Evolutionary conservation across 164 flowering plant species (phyloP).

Genomic region (Berberis vulgaris): DNA sequence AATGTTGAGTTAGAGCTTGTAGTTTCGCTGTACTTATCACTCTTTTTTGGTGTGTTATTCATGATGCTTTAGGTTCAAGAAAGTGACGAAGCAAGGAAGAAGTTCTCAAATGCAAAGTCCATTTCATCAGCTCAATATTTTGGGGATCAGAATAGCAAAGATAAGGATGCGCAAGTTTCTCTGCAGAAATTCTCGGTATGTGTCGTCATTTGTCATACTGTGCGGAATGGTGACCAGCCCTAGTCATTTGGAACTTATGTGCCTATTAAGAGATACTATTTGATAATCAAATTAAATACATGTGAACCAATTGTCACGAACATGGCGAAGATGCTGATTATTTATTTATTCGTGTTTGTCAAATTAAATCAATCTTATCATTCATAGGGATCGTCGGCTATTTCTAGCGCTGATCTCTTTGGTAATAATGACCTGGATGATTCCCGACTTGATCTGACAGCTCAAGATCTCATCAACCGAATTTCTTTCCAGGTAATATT

Average conservation of each 20-base stretch:
- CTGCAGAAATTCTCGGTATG: conserved; percentile 87
- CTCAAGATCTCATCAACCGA: conserved; percentile 38
- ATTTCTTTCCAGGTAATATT: conserved; percentile 45
- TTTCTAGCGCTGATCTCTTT: conserved; percentile 95
- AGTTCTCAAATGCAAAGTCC: conserved; percentile 95
- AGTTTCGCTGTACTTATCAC: neutral
- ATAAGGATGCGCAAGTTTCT: conserved; percentile 50
- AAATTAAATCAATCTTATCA: neutral
- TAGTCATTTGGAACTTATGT: neutral
- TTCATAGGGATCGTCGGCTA: conserved; percentile 66
- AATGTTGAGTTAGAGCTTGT: neutral
- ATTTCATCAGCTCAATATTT: conserved; percentile 92
- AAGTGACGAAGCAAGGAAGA: conserved; percentile 93
- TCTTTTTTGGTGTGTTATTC: neutral
- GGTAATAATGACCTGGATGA: conserved; percentile 33
- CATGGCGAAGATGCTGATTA: neutral
- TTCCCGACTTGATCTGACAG: conserved; percentile 47
- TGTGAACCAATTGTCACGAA: too few relatives aligned
- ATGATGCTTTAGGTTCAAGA: conserved; percentile 55
- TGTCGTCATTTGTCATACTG: neutral
- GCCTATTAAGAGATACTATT: too few relatives aligned
- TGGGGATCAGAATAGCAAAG: conserved; percentile 57
- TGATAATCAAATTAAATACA: too few relatives aligned
- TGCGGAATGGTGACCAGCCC: too few relatives aligned
- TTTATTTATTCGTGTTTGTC: neutral